Evolutionary conservation across 2,329 filamentous ascomycete genomes (phyloP).

Genomic region (Coleophoma eucalyptorum): DNA sequence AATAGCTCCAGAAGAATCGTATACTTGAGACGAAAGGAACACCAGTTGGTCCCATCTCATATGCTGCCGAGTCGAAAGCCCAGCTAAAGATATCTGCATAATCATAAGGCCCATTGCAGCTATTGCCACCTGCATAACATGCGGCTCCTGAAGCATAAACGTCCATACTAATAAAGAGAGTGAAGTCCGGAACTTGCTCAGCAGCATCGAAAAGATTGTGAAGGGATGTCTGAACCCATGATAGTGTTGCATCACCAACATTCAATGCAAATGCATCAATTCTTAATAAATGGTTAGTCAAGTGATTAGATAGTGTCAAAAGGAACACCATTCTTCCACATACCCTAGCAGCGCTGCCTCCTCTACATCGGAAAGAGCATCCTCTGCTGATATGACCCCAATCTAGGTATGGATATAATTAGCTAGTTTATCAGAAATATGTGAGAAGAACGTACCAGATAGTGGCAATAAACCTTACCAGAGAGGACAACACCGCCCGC

Average conservation of each 20-base stretch:
- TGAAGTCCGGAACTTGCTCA: conserved; percentile 21
- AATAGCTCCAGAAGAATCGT: conserved; percentile 14
- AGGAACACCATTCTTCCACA: too few relatives aligned
- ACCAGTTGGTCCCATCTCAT: conserved; percentile 21
- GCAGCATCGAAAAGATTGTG: conserved; percentile 28
- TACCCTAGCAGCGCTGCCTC: too few relatives aligned
- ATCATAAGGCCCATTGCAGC: neutral
- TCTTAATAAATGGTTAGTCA: conserved; percentile 13
- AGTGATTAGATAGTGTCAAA: neutral
- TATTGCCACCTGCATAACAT: neutral
- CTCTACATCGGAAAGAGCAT: too few relatives aligned
- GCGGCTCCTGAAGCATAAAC: conserved; percentile 15
- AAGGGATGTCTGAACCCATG: conserved; percentile 22
- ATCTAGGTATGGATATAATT: too few relatives aligned
- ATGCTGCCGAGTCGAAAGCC: conserved; percentile 25
- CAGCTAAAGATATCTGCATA: conserved; percentile 14
- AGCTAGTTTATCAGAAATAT: too few relatives aligned
- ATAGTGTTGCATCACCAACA: conserved; percentile 22
- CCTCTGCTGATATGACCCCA: too few relatives aligned
- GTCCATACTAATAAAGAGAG: conserved; percentile 34
- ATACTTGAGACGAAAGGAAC: conserved; percentile 29
- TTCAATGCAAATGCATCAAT: conserved; percentile 32
- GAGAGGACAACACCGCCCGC: too few relatives aligned
- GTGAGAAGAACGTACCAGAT: too few relatives aligned
- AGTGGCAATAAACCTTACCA: too few relatives aligned